Base-by-base conservation (phyloP, 1,139 yeast genomes). In the Hansenula lynferdii region DNA sequence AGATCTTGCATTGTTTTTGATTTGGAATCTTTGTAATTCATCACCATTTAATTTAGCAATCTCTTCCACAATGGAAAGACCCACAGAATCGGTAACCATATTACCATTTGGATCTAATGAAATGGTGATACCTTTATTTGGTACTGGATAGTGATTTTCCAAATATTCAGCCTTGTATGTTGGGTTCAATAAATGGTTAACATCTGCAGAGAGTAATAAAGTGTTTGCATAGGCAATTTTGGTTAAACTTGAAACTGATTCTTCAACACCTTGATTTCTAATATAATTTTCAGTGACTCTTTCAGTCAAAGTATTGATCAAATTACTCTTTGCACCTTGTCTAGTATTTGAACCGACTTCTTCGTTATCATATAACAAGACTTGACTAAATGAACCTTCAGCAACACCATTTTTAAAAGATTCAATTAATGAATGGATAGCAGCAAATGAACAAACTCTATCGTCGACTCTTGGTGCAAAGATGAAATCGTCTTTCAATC, bases 11-110 rank as follows among this genome's bases (percentile, higher is more conserved):
- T 78, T 86, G 60, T 84, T 84, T 55, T 87, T 72, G 48, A 81
- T 75, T 50, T 80, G 82, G 65, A 80, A 78, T 56, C 75, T 75
- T 60, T 86, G 96, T 22, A 85, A 48, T 37, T 63, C 63, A 49
- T 84, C 84, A 36, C 69, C 81, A 43, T 84, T 77, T 40, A 66
- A 55, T 34, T 71, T 62, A 6, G 86, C 89, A 49, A 86, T 62
- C 47, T 80, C 79, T 53, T 80, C 80, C 31, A 79, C 69, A 36
- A 86, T 64, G 0, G 87, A 80, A 33, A 73, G 63, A 11, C 90
- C 85, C 25, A 78, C 77, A 4, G 80, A 70, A 57, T 86, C 95
- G 14, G 95, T 85, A 31, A 90, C 85, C 75, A 85, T 81, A 57
- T 82, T 83, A 18, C 80, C 86, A 55, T 85, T 83, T 25, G 94